Evolutionary conservation across 2,329 filamentous ascomycete genomes (phyloP).

Genomic region (Fusarium heterosporum): DNA sequence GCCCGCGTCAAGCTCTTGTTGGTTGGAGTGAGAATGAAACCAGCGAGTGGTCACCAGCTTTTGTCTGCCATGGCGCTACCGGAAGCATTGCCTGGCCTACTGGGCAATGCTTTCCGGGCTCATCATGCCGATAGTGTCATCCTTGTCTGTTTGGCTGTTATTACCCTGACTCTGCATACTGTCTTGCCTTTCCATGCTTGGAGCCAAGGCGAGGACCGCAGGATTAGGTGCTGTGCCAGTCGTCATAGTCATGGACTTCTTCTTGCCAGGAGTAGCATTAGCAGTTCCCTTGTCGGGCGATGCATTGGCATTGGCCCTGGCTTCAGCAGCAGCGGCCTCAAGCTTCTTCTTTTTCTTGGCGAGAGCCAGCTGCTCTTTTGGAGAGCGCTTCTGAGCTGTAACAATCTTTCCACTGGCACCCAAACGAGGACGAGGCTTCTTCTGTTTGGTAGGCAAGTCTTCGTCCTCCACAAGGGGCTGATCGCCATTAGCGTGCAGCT

Average conservation of each 20-base stretch:
- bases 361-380: constrained; percentile 83
- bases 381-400: constrained; percentile 82
- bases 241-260: constrained; percentile 57
- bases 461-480: constrained; percentile 92
- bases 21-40: neutral
- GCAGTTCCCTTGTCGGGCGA: constrained; percentile 52
- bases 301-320: constrained; percentile 54
- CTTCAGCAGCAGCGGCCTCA: constrained; percentile 69
- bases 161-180: constrained; percentile 69
- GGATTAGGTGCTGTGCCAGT: constrained; percentile 56
- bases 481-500: constrained; percentile 84
- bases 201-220: constrained; percentile 55
- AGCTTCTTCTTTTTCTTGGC: constrained; percentile 90
- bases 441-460: constrained; percentile 92
- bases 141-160: constrained; percentile 74
- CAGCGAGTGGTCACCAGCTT: neutral
- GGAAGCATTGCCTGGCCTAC: constrained; percentile 47
- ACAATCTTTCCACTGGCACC: constrained; percentile 86
- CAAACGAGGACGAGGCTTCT: constrained; percentile 75
- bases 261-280: constrained; percentile 63
- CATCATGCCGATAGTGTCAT: constrained; percentile 80
- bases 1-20: neutral
- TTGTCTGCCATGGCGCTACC: constrained; percentile 9
- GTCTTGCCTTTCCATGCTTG: constrained; percentile 68
- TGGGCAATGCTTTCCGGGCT: constrained; percentile 81